These are phyloP conservation scores for Xanthoconium stramineum DNA, from an alignment of 768 basidiomycete genomes.

Conservation along the genomic window DNA sequence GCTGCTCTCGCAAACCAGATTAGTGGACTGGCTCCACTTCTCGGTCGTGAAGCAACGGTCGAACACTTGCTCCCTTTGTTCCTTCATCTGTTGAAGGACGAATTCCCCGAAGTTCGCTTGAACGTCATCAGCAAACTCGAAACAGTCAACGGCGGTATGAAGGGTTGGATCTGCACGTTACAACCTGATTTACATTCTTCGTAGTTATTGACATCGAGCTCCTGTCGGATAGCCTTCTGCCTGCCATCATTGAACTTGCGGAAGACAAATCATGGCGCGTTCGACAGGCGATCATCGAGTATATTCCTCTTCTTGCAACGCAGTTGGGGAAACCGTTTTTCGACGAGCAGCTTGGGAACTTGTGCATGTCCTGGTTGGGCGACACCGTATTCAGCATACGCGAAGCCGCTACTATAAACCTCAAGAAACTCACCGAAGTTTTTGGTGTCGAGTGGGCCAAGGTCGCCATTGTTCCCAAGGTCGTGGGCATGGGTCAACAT, in stretches of 20 bases:
- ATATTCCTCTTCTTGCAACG: slow-evolving; percentile 97
- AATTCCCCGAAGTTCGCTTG: slow-evolving; percentile 95
- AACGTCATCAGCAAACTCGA: slow-evolving; percentile 99
- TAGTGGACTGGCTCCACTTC: slow-evolving; percentile 89
- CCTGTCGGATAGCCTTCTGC: slow-evolving; percentile 90
- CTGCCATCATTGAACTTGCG: slow-evolving; percentile 95
- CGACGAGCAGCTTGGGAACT: slow-evolving; percentile 92
- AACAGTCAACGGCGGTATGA: slow-evolving; percentile 84
- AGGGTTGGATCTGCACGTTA: not conserved
- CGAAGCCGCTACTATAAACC: slow-evolving; percentile 95
- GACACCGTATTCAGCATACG: slow-evolving; percentile 98
- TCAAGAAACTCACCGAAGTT: slow-evolving; percentile 96
- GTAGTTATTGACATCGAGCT: slow-evolving; percentile 97
- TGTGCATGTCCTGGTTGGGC: slow-evolving; percentile 99
- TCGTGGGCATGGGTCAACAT: slow-evolving; percentile 95
- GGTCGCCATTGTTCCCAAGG: slow-evolving; percentile 90
- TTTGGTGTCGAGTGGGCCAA: slow-evolving; percentile 99
- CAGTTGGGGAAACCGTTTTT: slow-evolving; percentile 97
- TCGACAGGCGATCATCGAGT: slow-evolving; percentile 99
- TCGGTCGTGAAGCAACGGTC: slow-evolving; percentile 90
- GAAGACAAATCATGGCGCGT: slow-evolving; percentile 99
- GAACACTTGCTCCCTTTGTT: slow-evolving; percentile 97
- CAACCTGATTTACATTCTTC: slow-evolving; percentile 9
- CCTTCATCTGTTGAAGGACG: slow-evolving; percentile 94
- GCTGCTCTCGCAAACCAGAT: slow-evolving; percentile 96